These are phyloP conservation scores for Lipomyces orientalis DNA, from an alignment of 805 yeast genomes.

Conservation along the genomic window DNA sequence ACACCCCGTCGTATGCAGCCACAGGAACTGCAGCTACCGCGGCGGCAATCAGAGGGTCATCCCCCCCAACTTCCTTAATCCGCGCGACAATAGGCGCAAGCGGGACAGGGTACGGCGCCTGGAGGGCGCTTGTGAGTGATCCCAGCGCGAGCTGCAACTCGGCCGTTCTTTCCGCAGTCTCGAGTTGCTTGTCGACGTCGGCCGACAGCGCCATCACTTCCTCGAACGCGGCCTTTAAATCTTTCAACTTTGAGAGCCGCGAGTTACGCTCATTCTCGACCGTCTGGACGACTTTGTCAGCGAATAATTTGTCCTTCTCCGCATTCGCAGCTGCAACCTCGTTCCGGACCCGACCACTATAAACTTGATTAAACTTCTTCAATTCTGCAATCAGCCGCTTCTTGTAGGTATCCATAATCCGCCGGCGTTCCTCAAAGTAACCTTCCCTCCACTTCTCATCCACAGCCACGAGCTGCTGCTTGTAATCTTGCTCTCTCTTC, in stretches of 20 bases:
- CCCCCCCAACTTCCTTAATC: slow-evolving; percentile 49
- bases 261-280: slow-evolving; percentile 80
- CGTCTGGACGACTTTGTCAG: slow-evolving; percentile 58
- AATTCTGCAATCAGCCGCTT: slow-evolving; percentile 66
- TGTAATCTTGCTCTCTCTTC: slow-evolving; percentile 40
- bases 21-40: slow-evolving; percentile 57
- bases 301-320: slow-evolving; percentile 71
- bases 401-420: slow-evolving; percentile 64
- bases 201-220: slow-evolving; percentile 53
- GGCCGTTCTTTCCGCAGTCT: slow-evolving; percentile 50
- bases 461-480: slow-evolving; percentile 49
- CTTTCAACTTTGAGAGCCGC: slow-evolving; percentile 70
- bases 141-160: slow-evolving; percentile 53
- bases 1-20: slow-evolving; percentile 59
- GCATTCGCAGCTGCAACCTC: slow-evolving; percentile 64
- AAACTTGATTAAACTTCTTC: slow-evolving; percentile 64
- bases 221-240: slow-evolving; percentile 63
- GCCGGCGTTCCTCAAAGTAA: slow-evolving; percentile 64
- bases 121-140: slow-evolving; percentile 51
- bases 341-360: slow-evolving; percentile 30
- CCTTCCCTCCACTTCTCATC: slow-evolving; percentile 63
- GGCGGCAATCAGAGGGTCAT: slow-evolving; percentile 57
- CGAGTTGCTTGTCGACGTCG: slow-evolving; percentile 49
- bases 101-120: slow-evolving; percentile 48
- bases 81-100: slow-evolving; percentile 46